Percentiles rank a stretch among this genome's conserved stretches.
phyloP scores from a whole-genome alignment of 1,284 basidiomycete genomes.

The Stereum hirsutum region DNA sequence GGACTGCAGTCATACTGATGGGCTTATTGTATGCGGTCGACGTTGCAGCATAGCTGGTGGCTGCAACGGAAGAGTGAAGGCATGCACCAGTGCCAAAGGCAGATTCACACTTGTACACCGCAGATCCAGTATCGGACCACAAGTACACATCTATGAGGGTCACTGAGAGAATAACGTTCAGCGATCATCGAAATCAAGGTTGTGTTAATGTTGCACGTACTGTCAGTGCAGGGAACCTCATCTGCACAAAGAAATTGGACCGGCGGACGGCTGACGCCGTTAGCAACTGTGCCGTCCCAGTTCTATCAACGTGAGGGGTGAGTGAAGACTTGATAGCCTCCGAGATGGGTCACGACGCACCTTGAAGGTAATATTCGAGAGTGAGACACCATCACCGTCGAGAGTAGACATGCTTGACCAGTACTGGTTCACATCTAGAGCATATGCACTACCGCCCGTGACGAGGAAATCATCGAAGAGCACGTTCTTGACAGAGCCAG shows the following conservation, averaged over 20 bases:
- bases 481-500: constrained; percentile 23
- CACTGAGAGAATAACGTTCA: too few species aligned
- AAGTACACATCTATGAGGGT: constrained; percentile 21
- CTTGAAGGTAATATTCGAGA: too few species aligned
- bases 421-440: too few species aligned
- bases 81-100: constrained; percentile 23
- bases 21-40: constrained; percentile 17
- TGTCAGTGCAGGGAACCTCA: constrained; percentile 22
- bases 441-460: too few species aligned
- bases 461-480: constrained; percentile 25
- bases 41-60: constrained; percentile 16
- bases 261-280: constrained; percentile 21
- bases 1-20: constrained; percentile 19
- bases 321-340: too few species aligned
- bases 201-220: too few species aligned
- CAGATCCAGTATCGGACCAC: constrained; percentile 20
- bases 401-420: too few species aligned
- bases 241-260: constrained; percentile 23
- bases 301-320: constrained; percentile 14
- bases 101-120: constrained; percentile 21
- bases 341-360: too few species aligned
- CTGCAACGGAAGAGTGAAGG: constrained; percentile 16
- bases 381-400: too few species aligned
- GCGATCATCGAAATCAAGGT: too few species aligned
- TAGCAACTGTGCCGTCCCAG: constrained; percentile 23